Evolutionary conservation across 2,329 filamentous ascomycete species (phyloP).

Genomic region (Cladorrhinum sp.): DNA sequence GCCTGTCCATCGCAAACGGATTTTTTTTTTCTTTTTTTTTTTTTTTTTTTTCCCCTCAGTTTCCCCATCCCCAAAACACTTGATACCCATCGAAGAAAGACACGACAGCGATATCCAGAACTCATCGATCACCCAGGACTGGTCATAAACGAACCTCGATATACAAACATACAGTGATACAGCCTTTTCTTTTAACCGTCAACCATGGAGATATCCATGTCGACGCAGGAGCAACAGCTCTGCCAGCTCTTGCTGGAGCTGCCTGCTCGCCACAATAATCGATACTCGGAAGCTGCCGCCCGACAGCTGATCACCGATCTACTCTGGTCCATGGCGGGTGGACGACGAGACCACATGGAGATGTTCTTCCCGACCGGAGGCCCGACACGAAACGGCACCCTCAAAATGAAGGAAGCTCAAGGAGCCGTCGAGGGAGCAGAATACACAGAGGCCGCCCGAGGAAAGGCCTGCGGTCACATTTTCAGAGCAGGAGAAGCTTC

Average conservation of each 20-base stretch:
- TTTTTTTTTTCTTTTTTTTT: not conserved
- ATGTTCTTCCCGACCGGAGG: slow-evolving; percentile 79
- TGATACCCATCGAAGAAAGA: not conserved
- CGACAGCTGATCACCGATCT: slow-evolving; percentile 72
- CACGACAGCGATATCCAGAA: not conserved
- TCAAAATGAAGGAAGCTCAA: slow-evolving; percentile 83
- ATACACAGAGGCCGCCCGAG: slow-evolving; percentile 86
- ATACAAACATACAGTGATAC: not conserved
- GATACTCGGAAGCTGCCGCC: slow-evolving; percentile 69
- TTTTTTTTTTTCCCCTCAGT: not conserved
- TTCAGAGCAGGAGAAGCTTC: slow-evolving; percentile 93
- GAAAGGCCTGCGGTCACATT: slow-evolving; percentile 94
- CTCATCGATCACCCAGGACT: not conserved
- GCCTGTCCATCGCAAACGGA: not conserved
- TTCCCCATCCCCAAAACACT: too few relatives aligned
- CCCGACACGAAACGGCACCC: slow-evolving; percentile 54
- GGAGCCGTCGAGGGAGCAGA: slow-evolving; percentile 92
- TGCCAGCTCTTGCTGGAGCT: slow-evolving; percentile 77
- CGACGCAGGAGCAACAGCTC: slow-evolving; percentile 75
- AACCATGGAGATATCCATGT: slow-evolving; percentile 53
- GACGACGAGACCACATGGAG: slow-evolving; percentile 68
- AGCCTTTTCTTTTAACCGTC: not conserved
- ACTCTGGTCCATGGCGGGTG: slow-evolving; percentile 81
- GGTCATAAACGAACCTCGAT: not conserved
- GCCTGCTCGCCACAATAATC: slow-evolving; percentile 68